Evolutionary conservation across 192 early-diverging fungal genomes (phyloP).

Genomic region (Mortierella claussenii): DNA sequence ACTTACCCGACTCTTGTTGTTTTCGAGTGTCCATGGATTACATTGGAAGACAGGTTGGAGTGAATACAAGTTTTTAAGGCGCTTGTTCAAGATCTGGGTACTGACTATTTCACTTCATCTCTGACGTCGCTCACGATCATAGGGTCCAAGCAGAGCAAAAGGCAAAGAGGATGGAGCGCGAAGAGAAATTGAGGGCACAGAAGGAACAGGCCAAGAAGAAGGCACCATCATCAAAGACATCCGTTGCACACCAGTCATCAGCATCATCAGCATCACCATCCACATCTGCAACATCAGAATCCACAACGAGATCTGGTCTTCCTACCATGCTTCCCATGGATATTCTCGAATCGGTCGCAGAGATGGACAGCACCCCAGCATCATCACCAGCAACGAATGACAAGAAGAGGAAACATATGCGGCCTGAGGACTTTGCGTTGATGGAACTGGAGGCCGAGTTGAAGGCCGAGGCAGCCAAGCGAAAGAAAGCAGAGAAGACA

Average conservation of each 20-base stretch:
- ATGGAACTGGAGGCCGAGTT: conserved; percentile 44
- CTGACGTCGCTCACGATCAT: too few species aligned
- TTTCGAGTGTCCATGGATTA: too few species aligned
- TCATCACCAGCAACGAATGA: conserved; percentile 1
- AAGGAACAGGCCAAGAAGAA: conserved; percentile 44
- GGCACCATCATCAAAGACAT: background rate
- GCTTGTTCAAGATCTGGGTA: background rate
- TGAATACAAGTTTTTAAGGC: too few species aligned
- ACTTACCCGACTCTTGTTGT: too few species aligned
- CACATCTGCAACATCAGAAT: background rate
- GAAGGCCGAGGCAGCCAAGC: conserved; percentile 31
- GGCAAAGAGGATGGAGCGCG: conserved; percentile 44
- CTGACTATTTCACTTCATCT: background rate
- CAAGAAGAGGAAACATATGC: conserved; percentile 50
- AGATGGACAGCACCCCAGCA: conserved; percentile 19
- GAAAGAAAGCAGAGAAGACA: conserved; percentile 41
- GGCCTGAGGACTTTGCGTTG: conserved; percentile 44
- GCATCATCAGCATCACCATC: background rate
- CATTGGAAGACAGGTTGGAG: too few species aligned
- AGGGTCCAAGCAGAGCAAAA: conserved; percentile 51
- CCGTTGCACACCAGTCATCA: conserved; percentile 2
- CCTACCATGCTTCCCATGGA: conserved; percentile 42
- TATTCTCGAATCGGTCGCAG: conserved; percentile 38
- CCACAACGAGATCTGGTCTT: conserved; percentile 19
- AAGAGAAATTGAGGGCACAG: conserved; percentile 47